Conservation (phyloP, 768 basidiomycete species). For the Dacryopinax spathularia region DNA sequence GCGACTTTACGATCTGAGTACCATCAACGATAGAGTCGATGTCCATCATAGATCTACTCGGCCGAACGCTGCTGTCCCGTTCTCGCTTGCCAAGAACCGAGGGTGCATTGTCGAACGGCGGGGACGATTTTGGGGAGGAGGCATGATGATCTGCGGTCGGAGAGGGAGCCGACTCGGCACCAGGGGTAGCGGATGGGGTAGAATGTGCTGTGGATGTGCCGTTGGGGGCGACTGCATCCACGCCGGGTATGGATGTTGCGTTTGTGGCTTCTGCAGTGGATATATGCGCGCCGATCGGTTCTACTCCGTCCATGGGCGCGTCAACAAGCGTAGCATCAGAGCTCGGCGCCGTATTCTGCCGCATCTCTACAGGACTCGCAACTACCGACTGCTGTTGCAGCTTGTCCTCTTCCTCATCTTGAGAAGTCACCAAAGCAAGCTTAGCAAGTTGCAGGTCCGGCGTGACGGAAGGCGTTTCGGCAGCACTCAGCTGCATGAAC, state of each 20-base stretch:
- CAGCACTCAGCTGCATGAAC: slow-evolving; percentile 61
- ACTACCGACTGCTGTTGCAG: slow-evolving; percentile 41
- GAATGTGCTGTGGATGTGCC: background rate
- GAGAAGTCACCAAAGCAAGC: slow-evolving; percentile 75
- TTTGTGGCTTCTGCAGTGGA: background rate
- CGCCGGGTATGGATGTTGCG: background rate
- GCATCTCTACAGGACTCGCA: slow-evolving; percentile 33
- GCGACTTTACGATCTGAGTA: background rate
- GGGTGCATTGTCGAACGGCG: slow-evolving; percentile 3
- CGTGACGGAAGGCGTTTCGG: slow-evolving; percentile 52
- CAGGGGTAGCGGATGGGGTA: background rate
- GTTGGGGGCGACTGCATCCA: background rate
- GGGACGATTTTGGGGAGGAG: background rate
- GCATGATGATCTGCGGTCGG: slow-evolving; percentile 3
- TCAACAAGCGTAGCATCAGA: slow-evolving; percentile 83
- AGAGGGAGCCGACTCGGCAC: background rate
- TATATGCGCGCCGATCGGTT: background rate
- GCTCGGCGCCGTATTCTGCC: slow-evolving; percentile 49
- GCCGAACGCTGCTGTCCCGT: slow-evolving; percentile 7
- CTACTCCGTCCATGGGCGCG: slow-evolving; percentile 29
- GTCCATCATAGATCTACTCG: background rate
- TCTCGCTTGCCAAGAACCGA: slow-evolving; percentile 16
- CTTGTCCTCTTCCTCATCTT: slow-evolving; percentile 80
- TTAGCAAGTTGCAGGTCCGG: slow-evolving; percentile 80
- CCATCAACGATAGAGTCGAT: background rate